A percentile compares a stretch with the other conserved stretches of the same genome.
These are phyloP conservation scores for Colletotrichum truncatum DNA, from an alignment of 2,329 filamentous ascomycete species.

Conservation along the genomic window DNA sequence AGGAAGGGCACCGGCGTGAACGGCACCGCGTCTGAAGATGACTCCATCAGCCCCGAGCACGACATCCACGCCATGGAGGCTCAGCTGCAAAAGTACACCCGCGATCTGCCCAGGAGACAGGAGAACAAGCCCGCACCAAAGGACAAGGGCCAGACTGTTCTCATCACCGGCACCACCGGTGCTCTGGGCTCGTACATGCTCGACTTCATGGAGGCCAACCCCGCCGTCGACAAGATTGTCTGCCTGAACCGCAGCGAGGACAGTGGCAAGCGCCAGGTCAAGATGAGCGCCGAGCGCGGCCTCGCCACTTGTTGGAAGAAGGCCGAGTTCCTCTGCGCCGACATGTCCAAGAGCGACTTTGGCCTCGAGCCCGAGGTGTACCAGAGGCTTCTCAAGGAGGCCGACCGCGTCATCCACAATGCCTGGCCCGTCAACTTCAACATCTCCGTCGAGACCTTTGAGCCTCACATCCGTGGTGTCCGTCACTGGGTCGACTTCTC, in stretches of 20 bases:
- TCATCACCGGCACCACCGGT: conserved; percentile 25
- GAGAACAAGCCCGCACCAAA: conserved; percentile 38
- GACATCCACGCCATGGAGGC: conserved; percentile 42
- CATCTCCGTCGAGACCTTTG: conserved; percentile 58
- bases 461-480: conserved; percentile 59
- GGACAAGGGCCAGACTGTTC: conserved; percentile 42
- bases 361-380: conserved; percentile 52
- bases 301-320: conserved; percentile 46
- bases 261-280: conserved; percentile 49
- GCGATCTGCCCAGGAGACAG: conserved; percentile 36
- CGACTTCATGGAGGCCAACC: conserved; percentile 42
- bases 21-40: conserved; percentile 28
- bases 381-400: conserved; percentile 45
- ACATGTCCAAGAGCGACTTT: conserved; percentile 56
- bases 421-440: conserved; percentile 63
- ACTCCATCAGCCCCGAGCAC: conserved; percentile 20
- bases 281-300: conserved; percentile 47
- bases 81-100: conserved; percentile 46
- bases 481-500: conserved; percentile 57
- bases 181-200: conserved; percentile 24
- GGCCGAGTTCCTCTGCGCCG: conserved; percentile 57
- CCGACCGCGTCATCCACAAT: conserved; percentile 61
- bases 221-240: conserved; percentile 50
- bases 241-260: conserved; percentile 59
- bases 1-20: not conserved